Base-by-base conservation (phyloP, 768 basidiomycete species). In the Rhodosporidiobolus odoratus region DNA sequence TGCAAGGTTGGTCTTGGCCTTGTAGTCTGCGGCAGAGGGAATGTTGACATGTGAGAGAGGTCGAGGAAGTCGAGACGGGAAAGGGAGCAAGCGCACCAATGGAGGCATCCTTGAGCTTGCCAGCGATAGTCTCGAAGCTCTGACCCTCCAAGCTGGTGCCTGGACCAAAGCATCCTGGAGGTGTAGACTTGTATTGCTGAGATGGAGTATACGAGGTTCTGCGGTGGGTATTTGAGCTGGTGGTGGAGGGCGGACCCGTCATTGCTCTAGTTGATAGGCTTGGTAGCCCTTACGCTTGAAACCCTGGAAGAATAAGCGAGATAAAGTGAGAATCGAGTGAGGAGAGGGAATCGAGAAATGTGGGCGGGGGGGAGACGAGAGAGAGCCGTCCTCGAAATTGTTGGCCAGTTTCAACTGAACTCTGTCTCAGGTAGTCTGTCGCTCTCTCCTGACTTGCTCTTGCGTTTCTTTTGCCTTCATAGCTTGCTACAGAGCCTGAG, bases 1-100 rank as follows among this genome's bases (percentile, higher is more conserved):
- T 25, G 74, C 77, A 27, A 76, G 69, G 19, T 59, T 43, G 27
- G 75, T 72, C 70, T 75, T 64, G 35, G 53, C 58, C 62, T 73
- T 73, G 61, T 52, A 45, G 59, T 73, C 72, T 71, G 63, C 34
- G 17, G 10, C 9, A 35, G 9, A 35, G n/a, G 16, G 34, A 13
- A 57, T 12, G 52, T 53, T 21, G 30, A n/a, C 27, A 9, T n/a
- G 30, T 50, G 9, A 53, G 52, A 50, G 48, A 50, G 48, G 48
- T 25, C 47, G 35, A 8, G 3, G 48, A 9, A 4, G n/a, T 21
- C 59, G 23, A 35, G 25, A 6, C 1, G 41, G 9, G 23, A 17
- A 23, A 32, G 1, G 41, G 25, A 1, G 15, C 2, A 47, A 15
- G 35, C 59, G 37, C 21, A 66, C 69, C 69, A 17, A 61, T 38